Percentiles rank a stretch among this genome's conserved stretches.
Evolutionary conservation across 2,329 filamentous ascomycete species (phyloP).

Genomic region (Tolypocladium capitatum): DNA sequence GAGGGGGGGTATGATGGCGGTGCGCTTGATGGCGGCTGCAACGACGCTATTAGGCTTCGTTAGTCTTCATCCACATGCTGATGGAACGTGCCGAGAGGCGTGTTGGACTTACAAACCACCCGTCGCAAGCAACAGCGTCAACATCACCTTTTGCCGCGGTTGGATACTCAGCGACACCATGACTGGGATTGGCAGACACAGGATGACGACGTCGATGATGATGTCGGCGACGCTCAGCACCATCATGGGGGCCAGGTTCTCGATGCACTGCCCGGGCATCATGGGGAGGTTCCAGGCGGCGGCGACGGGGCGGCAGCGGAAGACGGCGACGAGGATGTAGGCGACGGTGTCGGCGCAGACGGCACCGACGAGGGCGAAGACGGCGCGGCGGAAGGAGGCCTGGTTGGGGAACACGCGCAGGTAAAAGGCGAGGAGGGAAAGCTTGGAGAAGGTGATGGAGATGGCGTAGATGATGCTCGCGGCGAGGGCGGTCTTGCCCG

Average conservation of each 20-base stretch:
- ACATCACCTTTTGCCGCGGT: constrained; percentile 32
- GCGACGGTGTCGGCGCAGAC: constrained; percentile 26
- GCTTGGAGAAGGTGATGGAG: constrained; percentile 2
- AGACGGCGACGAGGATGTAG: constrained; percentile 24
- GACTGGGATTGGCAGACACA: constrained; percentile 29
- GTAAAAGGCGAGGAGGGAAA: constrained; percentile 21
- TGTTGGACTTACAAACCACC: constrained; percentile 13
- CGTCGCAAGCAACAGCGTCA: constrained; percentile 30
- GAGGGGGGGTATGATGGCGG: constrained; percentile 12
- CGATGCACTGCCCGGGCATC: constrained; percentile 22
- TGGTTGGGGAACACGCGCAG: constrained; percentile 23
- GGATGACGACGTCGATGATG: constrained; percentile 30
- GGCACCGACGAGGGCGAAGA: constrained; percentile 16
- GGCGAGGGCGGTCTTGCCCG: constrained; percentile 15
- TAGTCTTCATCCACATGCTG: not conserved
- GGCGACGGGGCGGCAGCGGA: constrained; percentile 27
- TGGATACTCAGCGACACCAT: constrained; percentile 33
- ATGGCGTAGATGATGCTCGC: constrained; percentile 25
- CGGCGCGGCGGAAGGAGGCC: constrained; percentile 9
- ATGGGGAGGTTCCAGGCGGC: constrained; percentile 27
- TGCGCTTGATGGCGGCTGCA: constrained; percentile 14
- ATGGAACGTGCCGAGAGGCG: too few species aligned
- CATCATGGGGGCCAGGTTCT: constrained; percentile 18
- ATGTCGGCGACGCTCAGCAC: constrained; percentile 24
- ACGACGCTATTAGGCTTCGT: constrained; percentile 9